These are phyloP conservation scores for Colletotrichum lupini DNA, from an alignment of 2,329 filamentous ascomycete genomes.

Conservation along the genomic window DNA sequence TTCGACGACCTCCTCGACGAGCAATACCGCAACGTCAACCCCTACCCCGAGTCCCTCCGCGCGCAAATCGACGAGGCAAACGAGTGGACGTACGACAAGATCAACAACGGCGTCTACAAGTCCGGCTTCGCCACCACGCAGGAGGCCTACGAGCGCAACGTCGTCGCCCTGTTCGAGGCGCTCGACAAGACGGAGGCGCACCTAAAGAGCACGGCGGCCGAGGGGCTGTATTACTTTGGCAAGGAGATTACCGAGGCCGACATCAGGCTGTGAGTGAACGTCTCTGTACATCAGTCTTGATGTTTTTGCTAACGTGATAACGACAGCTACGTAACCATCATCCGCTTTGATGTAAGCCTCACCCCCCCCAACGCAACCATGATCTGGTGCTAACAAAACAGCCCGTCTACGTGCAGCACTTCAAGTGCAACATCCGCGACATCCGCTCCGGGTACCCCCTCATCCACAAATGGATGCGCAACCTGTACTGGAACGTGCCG, in stretches of 20 bases:
- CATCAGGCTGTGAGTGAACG: conserved; percentile 69
- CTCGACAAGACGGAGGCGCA: conserved; percentile 83
- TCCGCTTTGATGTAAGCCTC: conserved; percentile 72
- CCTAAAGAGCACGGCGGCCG: conserved; percentile 56
- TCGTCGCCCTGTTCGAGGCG: conserved; percentile 76
- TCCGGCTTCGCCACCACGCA: conserved; percentile 88
- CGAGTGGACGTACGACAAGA: conserved; percentile 80
- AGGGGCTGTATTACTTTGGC: conserved; percentile 80
- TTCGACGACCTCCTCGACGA: conserved; percentile 79
- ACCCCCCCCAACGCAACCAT: no score
- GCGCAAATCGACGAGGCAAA: conserved; percentile 80
- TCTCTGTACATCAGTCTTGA: neutral
- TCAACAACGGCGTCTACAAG: conserved; percentile 80
- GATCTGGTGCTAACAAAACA: conserved; percentile 37
- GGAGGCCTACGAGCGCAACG: conserved; percentile 82
- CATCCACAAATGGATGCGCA: conserved; percentile 83
- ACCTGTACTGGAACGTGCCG: conserved; percentile 84
- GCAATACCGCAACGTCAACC: conserved; percentile 68
- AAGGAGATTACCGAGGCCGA: conserved; percentile 82
- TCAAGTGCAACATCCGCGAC: conserved; percentile 87
- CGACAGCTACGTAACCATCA: conserved; percentile 71
- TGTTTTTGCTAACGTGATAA: neutral
- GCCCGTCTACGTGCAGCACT: conserved; percentile 86
- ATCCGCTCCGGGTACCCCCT: conserved; percentile 86
- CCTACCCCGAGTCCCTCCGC: conserved; percentile 75